phyloP scores from a whole-genome alignment of 257 asterid genomes.

The Eustoma russellianum region DNA sequence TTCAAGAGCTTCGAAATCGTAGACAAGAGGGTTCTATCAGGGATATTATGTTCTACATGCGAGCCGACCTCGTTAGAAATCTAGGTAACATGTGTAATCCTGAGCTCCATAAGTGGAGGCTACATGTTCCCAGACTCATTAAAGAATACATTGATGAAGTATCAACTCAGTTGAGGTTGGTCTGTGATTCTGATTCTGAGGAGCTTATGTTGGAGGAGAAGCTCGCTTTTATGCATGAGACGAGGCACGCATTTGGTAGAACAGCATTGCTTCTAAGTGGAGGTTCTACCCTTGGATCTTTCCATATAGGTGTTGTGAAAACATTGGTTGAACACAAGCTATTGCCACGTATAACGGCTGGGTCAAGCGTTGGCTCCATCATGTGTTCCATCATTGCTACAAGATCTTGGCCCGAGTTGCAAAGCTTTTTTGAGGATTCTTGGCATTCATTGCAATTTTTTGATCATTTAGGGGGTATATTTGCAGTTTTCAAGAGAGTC shows the following conservation, averaged over 20 bases:
- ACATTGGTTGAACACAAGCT: constrained; percentile 88
- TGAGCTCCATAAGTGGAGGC: constrained; percentile 85
- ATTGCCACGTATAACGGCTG: constrained; percentile 86
- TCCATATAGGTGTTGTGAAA: constrained; percentile 86
- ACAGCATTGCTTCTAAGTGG: constrained; percentile 91
- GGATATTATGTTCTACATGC: constrained; percentile 82
- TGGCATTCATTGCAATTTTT: constrained; percentile 84
- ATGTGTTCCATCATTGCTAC: constrained; percentile 89
- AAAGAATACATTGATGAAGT: constrained; percentile 93
- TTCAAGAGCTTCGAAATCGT: constrained; percentile 75
- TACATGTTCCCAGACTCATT: constrained; percentile 79
- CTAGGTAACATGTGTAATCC: constrained; percentile 96
- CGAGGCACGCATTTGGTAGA: constrained; percentile 93
- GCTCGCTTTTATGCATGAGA: constrained; percentile 93
- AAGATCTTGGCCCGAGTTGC: constrained; percentile 95
- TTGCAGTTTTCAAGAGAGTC: constrained; percentile 67
- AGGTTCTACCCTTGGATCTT: constrained; percentile 93
- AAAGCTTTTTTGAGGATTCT: constrained; percentile 84
- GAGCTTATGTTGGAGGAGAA: constrained; percentile 90
- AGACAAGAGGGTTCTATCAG: constrained; percentile 87
- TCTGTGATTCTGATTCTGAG: constrained; percentile 78
- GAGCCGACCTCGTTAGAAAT: constrained; percentile 84
- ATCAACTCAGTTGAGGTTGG: constrained; percentile 79
- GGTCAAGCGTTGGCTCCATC: constrained; percentile 91
- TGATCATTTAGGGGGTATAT: constrained; percentile 74